phyloP scores from a whole-genome alignment of 768 basidiomycete genomes.

The Kwoniella pini region DNA sequence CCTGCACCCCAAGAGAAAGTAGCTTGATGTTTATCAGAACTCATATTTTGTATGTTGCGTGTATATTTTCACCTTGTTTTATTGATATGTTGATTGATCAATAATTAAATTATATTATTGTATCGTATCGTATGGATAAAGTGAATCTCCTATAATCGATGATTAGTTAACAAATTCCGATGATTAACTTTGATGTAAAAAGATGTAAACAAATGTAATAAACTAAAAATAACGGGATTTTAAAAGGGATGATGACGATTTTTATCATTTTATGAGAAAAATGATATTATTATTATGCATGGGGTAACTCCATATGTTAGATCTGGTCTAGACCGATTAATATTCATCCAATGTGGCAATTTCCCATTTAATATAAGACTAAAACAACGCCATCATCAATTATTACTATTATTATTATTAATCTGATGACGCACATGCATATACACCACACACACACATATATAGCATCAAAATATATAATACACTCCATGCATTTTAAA shows the following conservation, averaged over 20 bases:
- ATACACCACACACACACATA: neutral
- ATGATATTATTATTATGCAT: neutral
- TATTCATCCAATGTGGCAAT: conserved; percentile 6
- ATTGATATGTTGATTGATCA: too few relatives aligned
- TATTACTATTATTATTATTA: too few relatives aligned
- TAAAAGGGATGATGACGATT: conserved; percentile 1
- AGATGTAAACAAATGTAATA: conserved; percentile 9
- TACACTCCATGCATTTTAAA: too few relatives aligned
- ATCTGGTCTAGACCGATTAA: neutral
- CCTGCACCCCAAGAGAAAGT: conserved; percentile 50
- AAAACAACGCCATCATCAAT: neutral
- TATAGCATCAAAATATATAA: too few relatives aligned
- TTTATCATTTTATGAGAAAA: neutral
- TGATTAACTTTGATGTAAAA: neutral
- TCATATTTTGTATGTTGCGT: neutral
- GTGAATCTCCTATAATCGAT: too few relatives aligned
- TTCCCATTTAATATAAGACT: neutral
- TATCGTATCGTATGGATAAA: too few relatives aligned
- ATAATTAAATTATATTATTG: too few relatives aligned
- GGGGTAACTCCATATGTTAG: neutral
- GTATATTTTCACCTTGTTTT: too few relatives aligned
- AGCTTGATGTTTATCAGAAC: conserved; percentile 16
- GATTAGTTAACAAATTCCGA: too few relatives aligned
- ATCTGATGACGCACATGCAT: conserved; percentile 15
- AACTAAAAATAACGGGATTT: conserved; percentile 1